phyloP scores from a whole-genome alignment of 768 basidiomycete species.

The Leccinum olivaceopallidum region DNA sequence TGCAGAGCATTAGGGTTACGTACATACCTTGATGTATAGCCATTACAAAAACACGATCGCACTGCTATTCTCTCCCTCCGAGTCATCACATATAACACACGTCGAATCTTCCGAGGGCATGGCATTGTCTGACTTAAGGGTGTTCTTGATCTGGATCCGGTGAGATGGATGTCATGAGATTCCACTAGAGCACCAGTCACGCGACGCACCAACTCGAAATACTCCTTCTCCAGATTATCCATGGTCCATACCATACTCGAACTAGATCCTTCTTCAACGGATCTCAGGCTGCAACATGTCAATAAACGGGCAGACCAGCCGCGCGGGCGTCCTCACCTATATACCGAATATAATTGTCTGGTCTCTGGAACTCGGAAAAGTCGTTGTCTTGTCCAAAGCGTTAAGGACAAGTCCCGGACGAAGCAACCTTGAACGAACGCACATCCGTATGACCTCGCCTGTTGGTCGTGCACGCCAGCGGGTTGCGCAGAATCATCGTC shows the following conservation, averaged over 20 bases:
- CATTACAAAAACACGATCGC: slow-evolving; percentile 97
- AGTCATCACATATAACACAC: slow-evolving; percentile 96
- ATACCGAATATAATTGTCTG: slow-evolving; percentile 88
- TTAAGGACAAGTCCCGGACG: slow-evolving; percentile 3
- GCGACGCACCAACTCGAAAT: slow-evolving; percentile 85
- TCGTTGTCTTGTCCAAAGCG: slow-evolving; percentile 52
- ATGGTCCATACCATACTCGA: slow-evolving; percentile 99
- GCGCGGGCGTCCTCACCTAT: slow-evolving; percentile 57
- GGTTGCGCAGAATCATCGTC: slow-evolving; percentile 63
- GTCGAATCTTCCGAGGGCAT: slow-evolving; percentile 94
- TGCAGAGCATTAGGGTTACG: not conserved
- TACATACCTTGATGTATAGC: slow-evolving; percentile 96
- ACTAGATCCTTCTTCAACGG: slow-evolving; percentile 92
- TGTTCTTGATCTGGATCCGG: slow-evolving; percentile 75
- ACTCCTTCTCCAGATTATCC: slow-evolving; percentile 98
- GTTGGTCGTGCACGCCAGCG: slow-evolving; percentile 61
- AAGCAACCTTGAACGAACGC: slow-evolving; percentile 30
- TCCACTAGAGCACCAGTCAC: slow-evolving; percentile 2
- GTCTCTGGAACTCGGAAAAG: slow-evolving; percentile 68
- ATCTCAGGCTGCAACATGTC: slow-evolving; percentile 45
- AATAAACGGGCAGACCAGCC: slow-evolving; percentile 3
- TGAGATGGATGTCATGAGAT: slow-evolving; percentile 5
- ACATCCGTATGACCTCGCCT: slow-evolving; percentile 76
- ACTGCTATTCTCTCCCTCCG: slow-evolving; percentile 97
- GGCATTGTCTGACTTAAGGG: slow-evolving; percentile 85